Evolutionary conservation across 495 filamentous ascomycete genomes (phyloP).

Genomic region (Neurospora pannonica): DNA sequence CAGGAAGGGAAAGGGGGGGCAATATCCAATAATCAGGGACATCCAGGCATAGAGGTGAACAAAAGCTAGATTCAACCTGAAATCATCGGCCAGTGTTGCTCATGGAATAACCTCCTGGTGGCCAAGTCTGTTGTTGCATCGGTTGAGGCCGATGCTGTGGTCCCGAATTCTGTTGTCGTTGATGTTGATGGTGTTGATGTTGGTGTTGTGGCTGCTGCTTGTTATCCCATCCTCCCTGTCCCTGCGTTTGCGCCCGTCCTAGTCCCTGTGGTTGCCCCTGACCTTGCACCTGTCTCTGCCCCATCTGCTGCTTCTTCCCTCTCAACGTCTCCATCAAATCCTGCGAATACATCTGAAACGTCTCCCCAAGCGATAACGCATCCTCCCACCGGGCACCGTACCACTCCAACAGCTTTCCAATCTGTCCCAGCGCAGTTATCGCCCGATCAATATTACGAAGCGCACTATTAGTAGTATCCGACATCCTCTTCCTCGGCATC

Average conservation of each 20-base stretch:
- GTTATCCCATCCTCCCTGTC: not conserved
- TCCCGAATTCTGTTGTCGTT: not conserved
- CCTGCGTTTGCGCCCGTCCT: constrained; percentile 9
- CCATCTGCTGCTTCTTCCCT: constrained; percentile 14
- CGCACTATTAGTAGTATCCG: constrained; percentile 13
- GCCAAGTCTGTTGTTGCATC: not conserved
- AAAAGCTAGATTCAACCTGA: not conserved
- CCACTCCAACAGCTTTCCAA: constrained; percentile 32
- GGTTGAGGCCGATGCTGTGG: not conserved
- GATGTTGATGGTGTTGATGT: constrained; percentile 15
- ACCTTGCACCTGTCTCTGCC: not conserved
- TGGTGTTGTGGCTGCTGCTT: not conserved
- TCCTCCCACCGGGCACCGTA: constrained; percentile 45
- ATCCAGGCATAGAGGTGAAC: too few species aligned
- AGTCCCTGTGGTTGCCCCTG: not conserved
- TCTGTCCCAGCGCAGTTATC: constrained; percentile 33
- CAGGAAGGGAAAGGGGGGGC: too few species aligned
- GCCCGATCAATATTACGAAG: constrained; percentile 37
- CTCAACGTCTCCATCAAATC: constrained; percentile 25
- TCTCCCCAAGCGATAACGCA: constrained; percentile 29
- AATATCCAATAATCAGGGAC: too few species aligned
- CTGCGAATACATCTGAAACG: constrained; percentile 33
- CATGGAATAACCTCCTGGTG: not conserved
- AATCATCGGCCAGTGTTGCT: not conserved
- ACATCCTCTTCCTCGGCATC: constrained; percentile 24